Conservation (phyloP, 2,329 filamentous ascomycete genomes). For the Aureobasidium mangrovei region DNA sequence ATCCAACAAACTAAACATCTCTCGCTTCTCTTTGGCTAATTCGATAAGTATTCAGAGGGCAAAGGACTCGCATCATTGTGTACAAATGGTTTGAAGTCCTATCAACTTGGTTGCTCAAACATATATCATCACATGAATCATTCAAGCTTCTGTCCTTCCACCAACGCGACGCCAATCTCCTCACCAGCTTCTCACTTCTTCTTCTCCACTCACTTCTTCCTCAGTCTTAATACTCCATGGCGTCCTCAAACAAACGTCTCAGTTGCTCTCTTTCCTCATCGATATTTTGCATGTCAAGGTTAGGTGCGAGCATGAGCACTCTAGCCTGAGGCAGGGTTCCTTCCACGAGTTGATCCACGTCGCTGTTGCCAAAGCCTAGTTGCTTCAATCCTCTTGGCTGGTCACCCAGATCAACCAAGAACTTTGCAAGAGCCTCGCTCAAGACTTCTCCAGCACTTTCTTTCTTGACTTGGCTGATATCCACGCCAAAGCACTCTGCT, state of each 20-base stretch:
- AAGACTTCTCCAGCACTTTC: slow-evolving; percentile 87
- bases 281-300: slow-evolving; percentile 45
- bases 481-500: slow-evolving; percentile 83
- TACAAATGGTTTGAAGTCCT: too few relatives aligned
- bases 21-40: too few relatives aligned
- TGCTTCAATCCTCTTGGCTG: slow-evolving; percentile 80
- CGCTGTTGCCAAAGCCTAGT: slow-evolving; percentile 65
- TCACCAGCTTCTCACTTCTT: background rate
- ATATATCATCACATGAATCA: background rate
- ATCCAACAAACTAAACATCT: too few relatives aligned
- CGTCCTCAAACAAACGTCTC: slow-evolving; percentile 39
- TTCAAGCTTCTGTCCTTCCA: background rate
- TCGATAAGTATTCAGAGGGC: too few relatives aligned
- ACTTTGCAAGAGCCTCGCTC: slow-evolving; percentile 70
- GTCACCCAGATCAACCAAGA: slow-evolving; percentile 75
- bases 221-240: slow-evolving; percentile 32
- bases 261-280: slow-evolving; percentile 43
- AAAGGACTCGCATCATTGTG: too few relatives aligned
- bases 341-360: slow-evolving; percentile 80
- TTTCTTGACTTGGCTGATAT: slow-evolving; percentile 75
- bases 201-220: background rate
- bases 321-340: slow-evolving; percentile 87
- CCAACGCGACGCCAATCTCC: background rate
- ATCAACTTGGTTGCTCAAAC: too few relatives aligned
- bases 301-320: slow-evolving; percentile 86